Evolutionary conservation across 306 rosid species (phyloP).

Genomic region (Vigna trinervia): DNA sequence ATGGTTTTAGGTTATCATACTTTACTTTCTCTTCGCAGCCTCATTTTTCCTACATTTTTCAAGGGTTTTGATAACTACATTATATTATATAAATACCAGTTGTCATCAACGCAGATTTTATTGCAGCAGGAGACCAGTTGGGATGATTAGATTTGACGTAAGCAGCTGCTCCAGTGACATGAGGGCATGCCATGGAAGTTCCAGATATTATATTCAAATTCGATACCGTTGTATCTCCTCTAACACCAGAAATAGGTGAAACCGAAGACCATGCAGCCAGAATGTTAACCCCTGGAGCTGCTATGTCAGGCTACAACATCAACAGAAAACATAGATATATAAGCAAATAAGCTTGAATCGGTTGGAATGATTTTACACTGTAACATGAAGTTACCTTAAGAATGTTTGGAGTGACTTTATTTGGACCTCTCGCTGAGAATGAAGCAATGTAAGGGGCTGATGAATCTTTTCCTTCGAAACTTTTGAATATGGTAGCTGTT

Average conservation of each 20-base stretch:
- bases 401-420: background rate
- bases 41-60: too few species aligned
- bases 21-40: too few species aligned
- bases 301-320: slow-evolving; percentile 50
- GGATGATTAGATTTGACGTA: slow-evolving; percentile 8
- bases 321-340: background rate
- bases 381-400: background rate
- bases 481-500: slow-evolving; percentile 47
- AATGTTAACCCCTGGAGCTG: slow-evolving; percentile 53
- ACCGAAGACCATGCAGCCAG: slow-evolving; percentile 50
- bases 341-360: background rate
- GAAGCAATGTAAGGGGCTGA: slow-evolving; percentile 46
- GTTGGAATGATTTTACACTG: background rate
- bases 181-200: slow-evolving; percentile 65
- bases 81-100: background rate
- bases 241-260: background rate
- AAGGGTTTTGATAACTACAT: too few species aligned
- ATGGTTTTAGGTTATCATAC: too few species aligned
- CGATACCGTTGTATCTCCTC: slow-evolving; percentile 2
- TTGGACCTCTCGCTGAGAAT: slow-evolving; percentile 42
- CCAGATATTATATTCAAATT: slow-evolving; percentile 33
- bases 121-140: background rate
- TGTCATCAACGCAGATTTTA: background rate
- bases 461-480: slow-evolving; percentile 31
- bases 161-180: slow-evolving; percentile 28